These are phyloP conservation scores for Viridothelium virens DNA, from an alignment of 495 filamentous ascomycete species.

Conservation along the genomic window DNA sequence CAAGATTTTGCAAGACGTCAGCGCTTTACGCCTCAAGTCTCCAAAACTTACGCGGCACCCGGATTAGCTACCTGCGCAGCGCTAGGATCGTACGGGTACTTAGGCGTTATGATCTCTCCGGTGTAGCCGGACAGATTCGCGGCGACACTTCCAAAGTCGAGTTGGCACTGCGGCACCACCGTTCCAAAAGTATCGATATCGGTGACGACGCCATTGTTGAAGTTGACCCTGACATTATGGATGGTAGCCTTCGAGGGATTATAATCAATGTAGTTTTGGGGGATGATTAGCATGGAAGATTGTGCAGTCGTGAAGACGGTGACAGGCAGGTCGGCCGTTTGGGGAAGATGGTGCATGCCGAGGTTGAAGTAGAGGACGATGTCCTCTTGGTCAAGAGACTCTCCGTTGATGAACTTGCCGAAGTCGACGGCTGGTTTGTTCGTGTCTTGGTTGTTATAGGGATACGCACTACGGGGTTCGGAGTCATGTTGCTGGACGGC, in stretches of 20 bases:
- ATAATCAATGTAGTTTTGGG: conserved; percentile 19
- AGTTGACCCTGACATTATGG: conserved; percentile 37
- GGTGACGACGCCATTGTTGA: conserved; percentile 33
- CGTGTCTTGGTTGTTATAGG: conserved; percentile 43
- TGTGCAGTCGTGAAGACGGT: conserved; percentile 24
- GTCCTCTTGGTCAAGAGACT: conserved; percentile 47
- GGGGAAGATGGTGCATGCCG: conserved; percentile 52
- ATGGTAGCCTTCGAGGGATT: conserved; percentile 15
- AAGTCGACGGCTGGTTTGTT: conserved; percentile 49
- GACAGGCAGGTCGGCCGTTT: conserved; percentile 49
- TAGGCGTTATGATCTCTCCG: conserved; percentile 41
- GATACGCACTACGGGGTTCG: conserved; percentile 42
- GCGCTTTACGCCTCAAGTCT: not conserved
- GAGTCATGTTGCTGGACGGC: conserved; percentile 47
- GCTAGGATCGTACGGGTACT: conserved; percentile 37
- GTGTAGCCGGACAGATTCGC: conserved; percentile 34
- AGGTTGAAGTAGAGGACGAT: conserved; percentile 50
- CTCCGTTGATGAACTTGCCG: conserved; percentile 47
- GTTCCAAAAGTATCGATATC: conserved; percentile 38
- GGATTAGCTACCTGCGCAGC: conserved; percentile 10
- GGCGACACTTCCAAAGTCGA: conserved; percentile 19
- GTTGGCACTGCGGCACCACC: conserved; percentile 20
- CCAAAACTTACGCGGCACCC: not conserved
- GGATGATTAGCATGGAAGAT: conserved; percentile 18
- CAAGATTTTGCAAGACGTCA: not conserved